Evolutionary conservation across 345 rosid species (phyloP).

Genomic region (Reutealis trisperma): DNA sequence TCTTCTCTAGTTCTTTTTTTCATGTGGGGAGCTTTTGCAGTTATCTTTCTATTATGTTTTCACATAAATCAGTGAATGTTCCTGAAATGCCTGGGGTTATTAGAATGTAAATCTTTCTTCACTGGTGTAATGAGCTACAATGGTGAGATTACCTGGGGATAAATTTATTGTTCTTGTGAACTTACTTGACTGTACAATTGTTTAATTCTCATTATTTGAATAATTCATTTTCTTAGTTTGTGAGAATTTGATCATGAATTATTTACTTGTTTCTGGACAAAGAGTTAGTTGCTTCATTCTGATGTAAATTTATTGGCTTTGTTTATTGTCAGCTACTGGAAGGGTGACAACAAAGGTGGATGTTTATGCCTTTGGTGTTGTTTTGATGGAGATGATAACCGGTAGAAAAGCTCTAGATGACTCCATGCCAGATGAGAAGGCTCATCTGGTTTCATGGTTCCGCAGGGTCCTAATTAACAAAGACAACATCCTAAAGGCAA

Average conservation of each 20-base stretch:
- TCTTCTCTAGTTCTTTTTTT: background rate
- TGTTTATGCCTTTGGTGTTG: slow-evolving; percentile 30
- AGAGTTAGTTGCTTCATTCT: background rate
- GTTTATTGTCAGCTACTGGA: slow-evolving; percentile 29
- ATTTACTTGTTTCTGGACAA: background rate
- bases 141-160: background rate
- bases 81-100: background rate
- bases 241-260: background rate
- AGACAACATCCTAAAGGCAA: slow-evolving; percentile 19
- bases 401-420: slow-evolving; percentile 33
- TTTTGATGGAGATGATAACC: slow-evolving; percentile 32
- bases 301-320: background rate
- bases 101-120: background rate
- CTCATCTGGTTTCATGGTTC: slow-evolving; percentile 33
- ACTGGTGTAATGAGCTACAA: background rate
- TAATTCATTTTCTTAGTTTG: background rate
- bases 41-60: background rate
- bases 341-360: slow-evolving; percentile 35
- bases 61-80: background rate
- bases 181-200: background rate
- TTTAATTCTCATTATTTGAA: background rate
- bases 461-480: slow-evolving; percentile 24
- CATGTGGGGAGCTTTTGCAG: background rate
- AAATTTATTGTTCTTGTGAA: background rate
- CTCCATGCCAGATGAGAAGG: slow-evolving; percentile 18